Evolutionary conservation across 169 alveolate genomes (phyloP).

Genomic region (Babesia bigemina): DNA sequence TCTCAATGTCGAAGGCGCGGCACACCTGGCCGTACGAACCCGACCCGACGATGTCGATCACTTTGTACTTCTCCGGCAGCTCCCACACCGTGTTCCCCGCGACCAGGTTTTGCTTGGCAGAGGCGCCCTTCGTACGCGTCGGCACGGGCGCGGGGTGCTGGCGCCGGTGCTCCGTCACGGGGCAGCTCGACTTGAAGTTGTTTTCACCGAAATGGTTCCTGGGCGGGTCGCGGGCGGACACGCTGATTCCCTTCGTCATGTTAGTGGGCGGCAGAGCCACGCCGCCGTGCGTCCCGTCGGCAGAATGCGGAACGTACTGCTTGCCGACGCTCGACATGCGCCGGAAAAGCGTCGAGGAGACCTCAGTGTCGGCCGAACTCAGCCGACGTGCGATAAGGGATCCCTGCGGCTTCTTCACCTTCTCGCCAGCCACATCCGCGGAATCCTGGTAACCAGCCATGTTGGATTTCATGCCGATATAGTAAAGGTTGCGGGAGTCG

Average conservation of each 20-base stretch:
- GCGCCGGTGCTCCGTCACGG: conserved; percentile 22
- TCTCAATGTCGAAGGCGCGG: conserved; percentile 82
- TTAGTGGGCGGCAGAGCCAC: not conserved
- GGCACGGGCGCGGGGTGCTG: conserved; percentile 1
- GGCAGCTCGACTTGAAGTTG: not conserved
- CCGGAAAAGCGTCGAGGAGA: conserved; percentile 44
- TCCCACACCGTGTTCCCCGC: conserved; percentile 48
- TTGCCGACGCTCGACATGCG: conserved; percentile 34
- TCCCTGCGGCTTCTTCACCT: conserved; percentile 17
- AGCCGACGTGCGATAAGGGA: conserved; percentile 37
- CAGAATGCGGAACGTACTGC: not conserved
- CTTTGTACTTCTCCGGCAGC: conserved; percentile 84
- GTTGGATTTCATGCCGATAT: not conserved
- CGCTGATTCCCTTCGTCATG: not conserved
- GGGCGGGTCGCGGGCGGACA: conserved; percentile 42
- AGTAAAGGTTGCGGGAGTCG: conserved; percentile 5
- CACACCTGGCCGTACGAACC: conserved; percentile 93
- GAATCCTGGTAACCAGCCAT: not conserved
- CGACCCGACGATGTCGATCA: conserved; percentile 88
- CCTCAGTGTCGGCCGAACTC: conserved; percentile 66
- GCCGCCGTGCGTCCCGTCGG: conserved; percentile 1
- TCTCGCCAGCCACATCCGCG: not conserved
- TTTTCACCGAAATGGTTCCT: not conserved
- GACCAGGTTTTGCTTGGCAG: not conserved
- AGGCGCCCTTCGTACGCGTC: conserved; percentile 2